These are phyloP conservation scores for Metschnikowia corniflorae DNA, from an alignment of 805 yeast genomes.

Conservation along the genomic window DNA sequence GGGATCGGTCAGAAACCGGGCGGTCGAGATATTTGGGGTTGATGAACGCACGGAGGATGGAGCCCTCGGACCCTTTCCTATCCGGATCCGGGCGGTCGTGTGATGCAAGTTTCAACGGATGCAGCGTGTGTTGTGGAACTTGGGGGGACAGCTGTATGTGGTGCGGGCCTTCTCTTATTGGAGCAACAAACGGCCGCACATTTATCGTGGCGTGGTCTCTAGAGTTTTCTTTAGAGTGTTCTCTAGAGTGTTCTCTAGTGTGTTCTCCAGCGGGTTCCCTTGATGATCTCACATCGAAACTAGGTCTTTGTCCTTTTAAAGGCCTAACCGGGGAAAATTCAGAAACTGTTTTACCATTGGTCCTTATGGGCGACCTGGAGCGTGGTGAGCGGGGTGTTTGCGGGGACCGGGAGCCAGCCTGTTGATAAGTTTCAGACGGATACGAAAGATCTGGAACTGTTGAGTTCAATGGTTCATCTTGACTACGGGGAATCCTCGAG, in stretches of 20 bases:
- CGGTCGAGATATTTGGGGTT: neutral
- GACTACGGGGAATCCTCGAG: too few relatives aligned
- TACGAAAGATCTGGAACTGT: neutral
- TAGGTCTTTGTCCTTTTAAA: too few relatives aligned
- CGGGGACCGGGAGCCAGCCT: neutral
- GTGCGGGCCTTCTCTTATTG: slow-evolving; percentile 6
- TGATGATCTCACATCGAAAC: too few relatives aligned
- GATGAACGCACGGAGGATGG: neutral
- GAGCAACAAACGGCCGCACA: slow-evolving; percentile 11
- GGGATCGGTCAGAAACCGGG: neutral
- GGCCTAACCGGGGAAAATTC: too few relatives aligned
- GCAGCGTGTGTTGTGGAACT: neutral
- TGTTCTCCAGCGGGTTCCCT: too few relatives aligned
- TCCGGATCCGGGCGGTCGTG: neutral
- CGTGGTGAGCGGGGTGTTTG: slow-evolving; percentile 1
- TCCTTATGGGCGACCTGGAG: neutral
- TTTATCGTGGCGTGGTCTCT: slow-evolving; percentile 5
- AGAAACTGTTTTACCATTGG: too few relatives aligned
- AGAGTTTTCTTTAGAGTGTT: too few relatives aligned
- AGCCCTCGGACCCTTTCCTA: neutral
- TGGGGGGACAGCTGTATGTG: slow-evolving; percentile 1
- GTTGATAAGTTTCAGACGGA: neutral
- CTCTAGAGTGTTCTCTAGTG: too few relatives aligned
- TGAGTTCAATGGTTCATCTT: too few relatives aligned
- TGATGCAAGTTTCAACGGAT: neutral